A percentile compares a stretch with the other conserved stretches of the same genome.
Conservation (phyloP, 2,329 filamentous ascomycete species). For the Pseudocercospora musae region DNA sequence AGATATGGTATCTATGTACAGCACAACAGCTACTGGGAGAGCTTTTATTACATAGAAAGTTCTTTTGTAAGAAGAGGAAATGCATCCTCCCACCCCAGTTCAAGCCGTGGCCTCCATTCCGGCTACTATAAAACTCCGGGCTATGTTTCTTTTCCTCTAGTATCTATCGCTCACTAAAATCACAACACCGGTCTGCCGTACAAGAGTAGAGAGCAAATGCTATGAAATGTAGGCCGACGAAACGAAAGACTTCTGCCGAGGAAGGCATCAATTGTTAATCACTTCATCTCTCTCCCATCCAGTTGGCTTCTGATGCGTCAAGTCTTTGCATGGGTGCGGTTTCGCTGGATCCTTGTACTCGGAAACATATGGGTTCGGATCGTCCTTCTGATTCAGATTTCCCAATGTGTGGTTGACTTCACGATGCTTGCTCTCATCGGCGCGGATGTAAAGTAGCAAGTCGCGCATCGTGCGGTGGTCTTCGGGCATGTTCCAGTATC, state of each 20-base stretch:
- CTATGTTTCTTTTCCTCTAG: background rate
- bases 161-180: background rate
- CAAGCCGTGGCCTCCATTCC: background rate
- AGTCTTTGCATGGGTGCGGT: slow-evolving; percentile 68
- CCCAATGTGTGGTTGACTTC: slow-evolving; percentile 95
- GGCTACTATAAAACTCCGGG: background rate
- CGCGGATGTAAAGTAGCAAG: slow-evolving; percentile 80
- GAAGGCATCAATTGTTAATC: slow-evolving; percentile 39
- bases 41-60: too few relatives aligned
- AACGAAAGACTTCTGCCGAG: background rate
- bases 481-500: slow-evolving; percentile 94
- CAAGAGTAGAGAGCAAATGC: background rate
- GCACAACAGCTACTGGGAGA: too few relatives aligned
- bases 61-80: too few relatives aligned
- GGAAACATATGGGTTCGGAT: slow-evolving; percentile 90
- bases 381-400: slow-evolving; percentile 78
- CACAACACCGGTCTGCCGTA: background rate
- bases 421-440: slow-evolving; percentile 75
- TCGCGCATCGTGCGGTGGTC: slow-evolving; percentile 78
- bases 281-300: slow-evolving; percentile 86
- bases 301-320: slow-evolving; percentile 60
- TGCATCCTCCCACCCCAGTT: too few relatives aligned
- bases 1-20: too few relatives aligned
- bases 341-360: slow-evolving; percentile 68
- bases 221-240: background rate